Evolutionary conservation across 2,329 filamentous ascomycete species (phyloP).

Genomic region (Xylaria sp.): DNA sequence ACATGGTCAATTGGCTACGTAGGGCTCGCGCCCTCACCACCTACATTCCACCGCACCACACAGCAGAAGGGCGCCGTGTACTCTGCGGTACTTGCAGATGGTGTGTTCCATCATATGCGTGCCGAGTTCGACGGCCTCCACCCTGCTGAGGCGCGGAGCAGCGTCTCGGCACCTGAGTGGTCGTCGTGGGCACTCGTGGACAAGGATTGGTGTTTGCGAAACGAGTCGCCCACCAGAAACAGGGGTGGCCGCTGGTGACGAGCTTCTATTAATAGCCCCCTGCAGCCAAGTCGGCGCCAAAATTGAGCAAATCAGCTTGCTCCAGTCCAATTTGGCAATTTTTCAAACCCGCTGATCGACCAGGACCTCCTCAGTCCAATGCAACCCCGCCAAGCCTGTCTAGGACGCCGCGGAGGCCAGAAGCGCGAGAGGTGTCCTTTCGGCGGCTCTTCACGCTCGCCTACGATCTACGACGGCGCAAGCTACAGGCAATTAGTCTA

Average conservation of each 20-base stretch:
- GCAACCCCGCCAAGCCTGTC: constrained; percentile 12
- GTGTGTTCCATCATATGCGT: constrained; percentile 32
- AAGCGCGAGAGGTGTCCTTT: constrained; percentile 23
- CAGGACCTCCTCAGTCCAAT: constrained; percentile 9
- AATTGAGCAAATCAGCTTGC: constrained; percentile 27
- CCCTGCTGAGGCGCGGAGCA: constrained; percentile 29
- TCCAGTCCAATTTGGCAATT: constrained; percentile 26
- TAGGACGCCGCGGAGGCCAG: constrained; percentile 18
- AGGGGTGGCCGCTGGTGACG: constrained; percentile 22
- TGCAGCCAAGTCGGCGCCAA: constrained; percentile 33
- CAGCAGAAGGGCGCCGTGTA: constrained; percentile 5
- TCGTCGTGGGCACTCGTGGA: constrained; percentile 17
- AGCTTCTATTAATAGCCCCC: constrained; percentile 39
- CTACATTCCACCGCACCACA: no score
- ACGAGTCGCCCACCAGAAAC: constrained; percentile 34
- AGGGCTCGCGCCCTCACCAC: not conserved
- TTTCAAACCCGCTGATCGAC: constrained; percentile 22
- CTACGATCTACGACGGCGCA: not conserved
- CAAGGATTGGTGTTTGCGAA: constrained; percentile 41
- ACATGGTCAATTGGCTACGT: constrained; percentile 4
- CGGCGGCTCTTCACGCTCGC: constrained; percentile 25
- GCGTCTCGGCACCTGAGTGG: constrained; percentile 33
- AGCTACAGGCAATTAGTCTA: not conserved
- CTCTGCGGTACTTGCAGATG: constrained; percentile 29
- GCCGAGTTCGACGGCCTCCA: constrained; percentile 29